phyloP scores from a whole-genome alignment of 805 yeast species.

The Jamesozyma lodderae region DNA sequence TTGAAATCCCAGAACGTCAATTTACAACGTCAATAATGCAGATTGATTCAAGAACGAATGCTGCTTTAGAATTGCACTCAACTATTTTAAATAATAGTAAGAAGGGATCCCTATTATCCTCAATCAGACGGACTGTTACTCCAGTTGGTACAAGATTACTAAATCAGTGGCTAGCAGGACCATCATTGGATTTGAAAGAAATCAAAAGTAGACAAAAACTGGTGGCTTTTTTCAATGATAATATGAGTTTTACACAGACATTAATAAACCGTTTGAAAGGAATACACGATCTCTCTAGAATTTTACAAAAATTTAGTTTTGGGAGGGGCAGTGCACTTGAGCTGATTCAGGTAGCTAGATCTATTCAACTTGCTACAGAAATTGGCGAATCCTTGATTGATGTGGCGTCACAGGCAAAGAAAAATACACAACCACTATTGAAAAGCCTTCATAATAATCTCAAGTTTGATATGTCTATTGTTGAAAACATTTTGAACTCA shows the following conservation, averaged over 20 bases:
- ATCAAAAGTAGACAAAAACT: slow-evolving; percentile 47
- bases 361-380: slow-evolving; percentile 31
- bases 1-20: slow-evolving; percentile 59
- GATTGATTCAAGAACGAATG: slow-evolving; percentile 71
- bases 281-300: slow-evolving; percentile 50
- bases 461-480: slow-evolving; percentile 34
- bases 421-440: slow-evolving; percentile 22
- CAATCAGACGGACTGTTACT: slow-evolving; percentile 67
- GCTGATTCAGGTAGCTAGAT: slow-evolving; percentile 35
- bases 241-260: slow-evolving; percentile 23
- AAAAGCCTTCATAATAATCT: slow-evolving; percentile 24
- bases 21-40: slow-evolving; percentile 49
- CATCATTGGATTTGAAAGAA: slow-evolving; percentile 51
- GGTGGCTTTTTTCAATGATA: slow-evolving; percentile 36
- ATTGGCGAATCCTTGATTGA: slow-evolving; percentile 19
- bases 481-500: slow-evolving; percentile 35
- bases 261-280: slow-evolving; percentile 34
- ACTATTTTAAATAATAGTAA: slow-evolving; percentile 48
- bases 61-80: slow-evolving; percentile 61
- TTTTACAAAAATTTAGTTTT: slow-evolving; percentile 49
- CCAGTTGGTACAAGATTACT: slow-evolving; percentile 74
- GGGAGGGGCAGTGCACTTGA: slow-evolving; percentile 39
- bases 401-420: slow-evolving; percentile 17
- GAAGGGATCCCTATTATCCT: slow-evolving; percentile 64
- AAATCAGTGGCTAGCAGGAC: slow-evolving; percentile 74